Evolutionary conservation across 2,329 filamentous ascomycete genomes (phyloP), one percentile per base, ranked within the genome.

Genomic region (Aspergillus ustus): DNA sequence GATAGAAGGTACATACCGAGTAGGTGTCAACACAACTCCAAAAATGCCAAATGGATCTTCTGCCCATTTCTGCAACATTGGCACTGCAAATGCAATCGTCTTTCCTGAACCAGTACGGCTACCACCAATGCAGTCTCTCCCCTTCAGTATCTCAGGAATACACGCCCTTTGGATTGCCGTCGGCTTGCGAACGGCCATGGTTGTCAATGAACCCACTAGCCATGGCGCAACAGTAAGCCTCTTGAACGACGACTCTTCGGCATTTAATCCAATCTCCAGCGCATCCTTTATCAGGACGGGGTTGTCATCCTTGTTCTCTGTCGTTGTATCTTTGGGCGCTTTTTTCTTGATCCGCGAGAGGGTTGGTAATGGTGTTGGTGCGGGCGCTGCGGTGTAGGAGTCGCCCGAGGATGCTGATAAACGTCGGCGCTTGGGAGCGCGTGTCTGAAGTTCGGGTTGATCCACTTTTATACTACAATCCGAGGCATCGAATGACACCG

Each of bases 91-190:
- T 1, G 95, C 93, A 48, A 98, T 89, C 3, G 95, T 99, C 81
- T 99, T 99, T 79, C 95, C 95, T 13, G 94, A 97, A 82, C 95
- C 95, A 0, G 95, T 99, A 65, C 93, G 86, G 73, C 92, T 96
- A 43, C 93, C 93, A 73, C 95, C 95, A 69, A 99, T 97, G 74
- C 93, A 97, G 78, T 99, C 93, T 69, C 91, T 86, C 6, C 95
- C 95, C 69, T 92, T 89, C 37, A 99, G 77, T 62, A 98, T 97
- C 74, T 95, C 91, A 1, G 94, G 93, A 71, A 99, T 98, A 74
- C 92, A 96, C 56, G 88, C 89, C 71, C 91, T 92, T 71, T 99
- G 95, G 81, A 99, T 98, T 17, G 90, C 90, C 0, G 95, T 99
- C 0, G 95, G 95, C 60, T 89, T 84, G 72, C 87, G 91, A 73